A percentile compares a stretch with the other conserved stretches of the same genome.
Evolutionary conservation across 148 eudicot genomes (phyloP).

Genomic region (Silene uniflora): DNA sequence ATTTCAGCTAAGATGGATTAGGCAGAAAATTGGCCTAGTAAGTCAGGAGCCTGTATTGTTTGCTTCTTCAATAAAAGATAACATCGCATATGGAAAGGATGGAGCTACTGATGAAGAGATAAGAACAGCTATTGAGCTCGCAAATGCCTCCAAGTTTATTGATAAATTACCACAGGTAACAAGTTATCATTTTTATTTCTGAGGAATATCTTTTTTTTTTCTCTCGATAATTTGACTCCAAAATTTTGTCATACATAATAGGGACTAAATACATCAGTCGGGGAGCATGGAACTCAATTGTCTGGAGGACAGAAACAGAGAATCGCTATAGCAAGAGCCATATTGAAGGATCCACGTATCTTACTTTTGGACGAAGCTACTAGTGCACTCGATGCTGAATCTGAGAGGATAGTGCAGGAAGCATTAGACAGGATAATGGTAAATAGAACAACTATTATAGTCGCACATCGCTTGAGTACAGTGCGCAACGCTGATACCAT

Average conservation of each 20-base stretch:
- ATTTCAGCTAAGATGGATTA: slow-evolving; percentile 59
- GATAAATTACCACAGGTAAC: slow-evolving; percentile 60
- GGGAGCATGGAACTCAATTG: slow-evolving; percentile 77
- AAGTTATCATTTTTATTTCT: neutral
- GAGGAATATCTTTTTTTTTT: neutral
- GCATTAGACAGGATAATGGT: slow-evolving; percentile 76
- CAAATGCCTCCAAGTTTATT: slow-evolving; percentile 62
- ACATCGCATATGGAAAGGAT: slow-evolving; percentile 61
- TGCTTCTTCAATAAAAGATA: slow-evolving; percentile 54
- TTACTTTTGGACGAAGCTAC: slow-evolving; percentile 89
- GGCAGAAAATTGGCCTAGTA: slow-evolving; percentile 62
- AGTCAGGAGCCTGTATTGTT: slow-evolving; percentile 78
- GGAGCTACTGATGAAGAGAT: slow-evolving; percentile 54
- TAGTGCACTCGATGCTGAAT: slow-evolving; percentile 85
- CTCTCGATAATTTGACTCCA: neutral
- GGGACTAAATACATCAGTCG: slow-evolving; percentile 80
- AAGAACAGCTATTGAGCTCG: slow-evolving; percentile 53
- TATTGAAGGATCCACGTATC: slow-evolving; percentile 68
- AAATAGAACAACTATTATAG: slow-evolving; percentile 67
- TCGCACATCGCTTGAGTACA: slow-evolving; percentile 81
- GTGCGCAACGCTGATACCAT: slow-evolving; percentile 68
- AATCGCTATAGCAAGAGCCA: slow-evolving; percentile 80
- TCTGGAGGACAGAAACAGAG: slow-evolving; percentile 94
- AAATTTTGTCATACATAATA: slow-evolving; percentile 6
- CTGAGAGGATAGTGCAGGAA: slow-evolving; percentile 79